Conservation (phyloP, 2,329 filamentous ascomycete species). For the Alternaria ethzedia region DNA sequence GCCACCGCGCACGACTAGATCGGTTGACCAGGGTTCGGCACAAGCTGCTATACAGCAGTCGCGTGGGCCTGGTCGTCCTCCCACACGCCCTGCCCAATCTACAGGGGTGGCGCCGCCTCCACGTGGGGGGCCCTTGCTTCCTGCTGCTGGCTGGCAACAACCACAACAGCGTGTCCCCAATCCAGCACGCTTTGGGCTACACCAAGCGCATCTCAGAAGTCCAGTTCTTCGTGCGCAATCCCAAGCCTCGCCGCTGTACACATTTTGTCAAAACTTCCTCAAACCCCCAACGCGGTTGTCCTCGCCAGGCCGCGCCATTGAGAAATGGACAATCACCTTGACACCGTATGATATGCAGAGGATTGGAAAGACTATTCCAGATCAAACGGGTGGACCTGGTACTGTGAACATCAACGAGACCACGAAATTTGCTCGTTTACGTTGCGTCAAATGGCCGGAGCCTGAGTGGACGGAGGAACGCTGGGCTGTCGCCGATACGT, state of each 20-base stretch:
- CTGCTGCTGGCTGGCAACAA: constrained; percentile 39
- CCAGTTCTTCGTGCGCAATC: constrained; percentile 52
- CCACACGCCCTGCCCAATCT: not conserved
- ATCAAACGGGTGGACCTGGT: constrained; percentile 32
- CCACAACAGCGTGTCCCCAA: constrained; percentile 52
- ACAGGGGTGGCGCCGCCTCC: not conserved
- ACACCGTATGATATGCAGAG: constrained; percentile 43
- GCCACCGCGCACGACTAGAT: not conserved
- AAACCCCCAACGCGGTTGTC: constrained; percentile 54
- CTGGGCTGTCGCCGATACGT: constrained; percentile 70
- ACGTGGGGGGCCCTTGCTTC: constrained; percentile 37
- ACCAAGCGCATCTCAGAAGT: constrained; percentile 64
- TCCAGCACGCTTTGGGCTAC: constrained; percentile 59
- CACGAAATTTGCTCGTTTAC: constrained; percentile 70
- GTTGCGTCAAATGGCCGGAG: constrained; percentile 62
- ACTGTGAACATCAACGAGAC: constrained; percentile 55
- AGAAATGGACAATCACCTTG: constrained; percentile 57
- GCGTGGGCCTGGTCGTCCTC: constrained; percentile 2
- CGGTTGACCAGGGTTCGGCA: not conserved
- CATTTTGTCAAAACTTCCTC: constrained; percentile 62
- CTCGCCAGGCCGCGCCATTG: constrained; percentile 47
- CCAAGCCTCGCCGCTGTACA: constrained; percentile 55
- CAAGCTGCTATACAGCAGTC: constrained; percentile 11
- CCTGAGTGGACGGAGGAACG: constrained; percentile 49
- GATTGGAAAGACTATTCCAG: constrained; percentile 46